Conservation (phyloP, 1,284 basidiomycete genomes). For the Sanghuangporus weigelae region DNA sequence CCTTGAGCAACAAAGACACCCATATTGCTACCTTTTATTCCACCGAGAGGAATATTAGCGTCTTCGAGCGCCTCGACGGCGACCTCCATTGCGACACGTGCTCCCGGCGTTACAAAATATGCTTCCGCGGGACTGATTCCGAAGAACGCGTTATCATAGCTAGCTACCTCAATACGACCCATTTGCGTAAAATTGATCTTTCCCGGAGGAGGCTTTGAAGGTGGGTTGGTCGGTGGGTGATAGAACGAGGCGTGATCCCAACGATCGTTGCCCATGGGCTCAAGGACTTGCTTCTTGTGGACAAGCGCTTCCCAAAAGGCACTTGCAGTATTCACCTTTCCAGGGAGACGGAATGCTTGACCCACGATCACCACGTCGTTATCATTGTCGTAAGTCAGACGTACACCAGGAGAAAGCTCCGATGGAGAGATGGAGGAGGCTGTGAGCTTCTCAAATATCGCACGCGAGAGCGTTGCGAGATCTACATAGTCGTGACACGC, state of each 20-base stretch:
- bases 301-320: slow-evolving; percentile 31
- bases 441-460: slow-evolving; percentile 22
- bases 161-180: slow-evolving; percentile 30
- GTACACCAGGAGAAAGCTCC: background rate
- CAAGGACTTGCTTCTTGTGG: slow-evolving; percentile 28
- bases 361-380: slow-evolving; percentile 30
- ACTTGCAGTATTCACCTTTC: slow-evolving; percentile 27
- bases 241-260: slow-evolving; percentile 35
- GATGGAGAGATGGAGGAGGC: slow-evolving; percentile 15
- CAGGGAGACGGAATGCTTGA: slow-evolving; percentile 32
- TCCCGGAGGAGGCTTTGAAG: slow-evolving; percentile 23
- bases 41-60: slow-evolving; percentile 30
- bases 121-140: slow-evolving; percentile 32
- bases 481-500: slow-evolving; percentile 32
- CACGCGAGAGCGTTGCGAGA: slow-evolving; percentile 25
- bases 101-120: slow-evolving; percentile 27
- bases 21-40: slow-evolving; percentile 29
- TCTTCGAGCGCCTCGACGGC: slow-evolving; percentile 35
- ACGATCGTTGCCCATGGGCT: slow-evolving; percentile 28
- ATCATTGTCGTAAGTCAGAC: slow-evolving; percentile 19
- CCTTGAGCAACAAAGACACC: slow-evolving; percentile 30
- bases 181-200: slow-evolving; percentile 29
- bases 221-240: slow-evolving; percentile 3
- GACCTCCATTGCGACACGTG: slow-evolving; percentile 30
- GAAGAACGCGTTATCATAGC: slow-evolving; percentile 33